Base-by-base conservation (phyloP, 1,284 basidiomycete genomes). In the Marasmius tenuissimus region DNA sequence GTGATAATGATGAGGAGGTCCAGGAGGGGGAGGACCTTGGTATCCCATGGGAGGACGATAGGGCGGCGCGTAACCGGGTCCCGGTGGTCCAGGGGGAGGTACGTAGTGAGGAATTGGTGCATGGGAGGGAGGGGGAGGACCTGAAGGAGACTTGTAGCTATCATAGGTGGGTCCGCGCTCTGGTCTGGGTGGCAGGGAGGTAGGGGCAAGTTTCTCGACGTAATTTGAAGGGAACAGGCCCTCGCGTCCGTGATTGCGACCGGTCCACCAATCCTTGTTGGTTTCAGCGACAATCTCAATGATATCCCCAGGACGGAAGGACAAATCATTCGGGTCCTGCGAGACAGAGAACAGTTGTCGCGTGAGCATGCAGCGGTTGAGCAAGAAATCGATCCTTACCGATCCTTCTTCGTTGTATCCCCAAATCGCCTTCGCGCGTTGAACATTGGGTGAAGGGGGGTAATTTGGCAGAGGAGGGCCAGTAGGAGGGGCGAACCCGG, bases 151-250 rank as follows among this genome's bases (percentile, higher is more conserved):
- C 42, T 35, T 35, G n/a, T 37, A 37, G n/a, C 38, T 54, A n/a
- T 54, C 52, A 37, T 54, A 54, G 18, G 55, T 59, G 58, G 62
- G 63, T 14, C 61, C 48, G 61, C 68, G 66, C 60, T 68, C 56
- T 52, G 65, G 54, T 60, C 55, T 59, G 58, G 65, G 66, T 42
- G 63, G 60, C 40, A 51, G 48, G 10, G 48, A 47, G 10, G 48
- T n/a, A 35, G 59, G 58, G n/a, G 68, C 59, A 35, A 84, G 62
- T 64, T 75, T 82, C 68, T 87, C 81, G 16, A 87, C 85, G 59
- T 88, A 86, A 63, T 77, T 79, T 27, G 85, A 77, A 5, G 86
- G 86, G 72, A 88, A 85, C 35, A 88, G 69, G 12, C 82, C 87
- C 61, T 84, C 76, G 57, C 73, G 77, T 10, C 84, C 85, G 38